A percentile compares a stretch with the other conserved stretches of the same genome.
Evolutionary conservation across 257 asterid genomes (phyloP).

Genomic region (Rubia yunnanensis): DNA sequence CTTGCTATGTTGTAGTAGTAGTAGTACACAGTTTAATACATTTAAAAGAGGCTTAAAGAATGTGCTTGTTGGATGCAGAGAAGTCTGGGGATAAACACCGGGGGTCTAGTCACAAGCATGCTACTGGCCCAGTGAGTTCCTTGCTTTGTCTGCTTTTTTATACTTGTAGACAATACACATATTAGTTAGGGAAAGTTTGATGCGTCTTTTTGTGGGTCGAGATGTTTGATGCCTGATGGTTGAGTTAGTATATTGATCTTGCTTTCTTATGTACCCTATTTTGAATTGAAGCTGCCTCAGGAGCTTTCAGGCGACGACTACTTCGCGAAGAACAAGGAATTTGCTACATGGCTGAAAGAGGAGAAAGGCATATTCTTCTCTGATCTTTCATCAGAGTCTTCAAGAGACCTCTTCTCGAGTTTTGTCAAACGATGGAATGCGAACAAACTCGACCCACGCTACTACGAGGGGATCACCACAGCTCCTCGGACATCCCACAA

Average conservation of each 20-base stretch:
- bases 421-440: slow-evolving; percentile 79
- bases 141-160: not conserved
- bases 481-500: slow-evolving; percentile 80
- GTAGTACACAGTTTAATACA: no score
- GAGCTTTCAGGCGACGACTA: slow-evolving; percentile 71
- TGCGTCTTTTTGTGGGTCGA: not conserved
- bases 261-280: slow-evolving; percentile 4
- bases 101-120: slow-evolving; percentile 43
- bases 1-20: no score
- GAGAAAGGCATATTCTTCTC: slow-evolving; percentile 56
- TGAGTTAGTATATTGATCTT: not conserved
- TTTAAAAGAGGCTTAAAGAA: slow-evolving; percentile 12
- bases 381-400: slow-evolving; percentile 71
- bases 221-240: not conserved
- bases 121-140: slow-evolving; percentile 42
- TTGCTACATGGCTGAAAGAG: slow-evolving; percentile 80
- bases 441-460: slow-evolving; percentile 44
- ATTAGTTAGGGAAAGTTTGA: not conserved
- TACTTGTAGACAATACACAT: no score
- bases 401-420: slow-evolving; percentile 48
- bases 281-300: slow-evolving; percentile 39
- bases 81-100: slow-evolving; percentile 51
- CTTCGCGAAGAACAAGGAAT: slow-evolving; percentile 86
- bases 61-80: slow-evolving; percentile 36
- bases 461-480: slow-evolving; percentile 72